Evolutionary conservation across 305 asterid species (phyloP).

Genomic region (Solanum hybrid): DNA sequence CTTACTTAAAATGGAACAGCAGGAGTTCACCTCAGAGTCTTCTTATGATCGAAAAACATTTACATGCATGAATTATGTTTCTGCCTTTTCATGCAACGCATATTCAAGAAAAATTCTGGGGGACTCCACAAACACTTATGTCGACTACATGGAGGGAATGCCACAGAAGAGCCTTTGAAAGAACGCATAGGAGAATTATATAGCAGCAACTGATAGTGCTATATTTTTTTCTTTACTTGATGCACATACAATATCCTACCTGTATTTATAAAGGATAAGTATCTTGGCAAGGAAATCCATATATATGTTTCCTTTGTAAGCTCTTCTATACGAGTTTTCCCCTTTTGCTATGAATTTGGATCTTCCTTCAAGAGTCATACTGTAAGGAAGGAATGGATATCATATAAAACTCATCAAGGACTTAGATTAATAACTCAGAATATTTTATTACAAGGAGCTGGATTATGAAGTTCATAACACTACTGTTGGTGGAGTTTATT

Average conservation of each 20-base stretch:
- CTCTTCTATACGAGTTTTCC: neutral
- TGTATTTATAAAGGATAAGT: neutral
- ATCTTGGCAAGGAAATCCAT: neutral
- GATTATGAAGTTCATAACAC: neutral
- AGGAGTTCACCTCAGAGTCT: neutral
- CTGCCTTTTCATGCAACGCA: neutral
- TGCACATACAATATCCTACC: neutral
- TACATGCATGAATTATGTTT: neutral
- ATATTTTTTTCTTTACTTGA: neutral
- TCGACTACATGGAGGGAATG: neutral
- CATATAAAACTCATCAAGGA: neutral
- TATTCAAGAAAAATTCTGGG: neutral
- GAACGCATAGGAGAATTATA: neutral
- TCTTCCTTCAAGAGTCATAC: neutral
- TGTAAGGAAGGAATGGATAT: neutral
- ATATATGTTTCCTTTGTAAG: neutral
- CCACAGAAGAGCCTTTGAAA: neutral
- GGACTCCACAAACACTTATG: neutral
- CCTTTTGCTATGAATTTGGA: neutral
- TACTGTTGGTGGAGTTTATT: neutral
- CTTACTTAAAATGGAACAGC: neutral
- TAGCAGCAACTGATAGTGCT: neutral
- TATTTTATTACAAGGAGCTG: neutral
- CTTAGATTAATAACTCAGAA: neutral
- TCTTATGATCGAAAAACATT: neutral